phyloP scores from a whole-genome alignment of 2,329 filamentous ascomycete species.

The Epichloe festucae region DNA sequence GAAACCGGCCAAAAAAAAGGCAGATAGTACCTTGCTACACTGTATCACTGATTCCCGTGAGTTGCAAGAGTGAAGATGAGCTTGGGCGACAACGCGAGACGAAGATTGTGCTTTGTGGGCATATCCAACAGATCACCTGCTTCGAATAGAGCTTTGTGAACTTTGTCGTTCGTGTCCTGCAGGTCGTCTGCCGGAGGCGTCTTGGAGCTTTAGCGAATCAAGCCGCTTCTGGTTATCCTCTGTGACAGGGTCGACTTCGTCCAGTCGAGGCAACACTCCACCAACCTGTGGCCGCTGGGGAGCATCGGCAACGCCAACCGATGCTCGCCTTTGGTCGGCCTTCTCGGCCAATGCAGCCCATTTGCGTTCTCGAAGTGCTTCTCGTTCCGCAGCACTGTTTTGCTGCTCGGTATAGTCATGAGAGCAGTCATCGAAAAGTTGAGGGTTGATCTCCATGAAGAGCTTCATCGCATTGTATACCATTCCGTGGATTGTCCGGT shows the following conservation, averaged over 20 bases:
- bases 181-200: conserved; percentile 50
- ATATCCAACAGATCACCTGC: conserved; percentile 27
- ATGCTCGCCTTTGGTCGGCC: conserved; percentile 53
- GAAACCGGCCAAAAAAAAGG: neutral
- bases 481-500: conserved; percentile 99
- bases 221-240: conserved; percentile 79
- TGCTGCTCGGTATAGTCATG: conserved; percentile 96
- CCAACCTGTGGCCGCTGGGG: conserved; percentile 25
- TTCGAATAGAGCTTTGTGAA: conserved; percentile 41
- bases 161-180: conserved; percentile 45
- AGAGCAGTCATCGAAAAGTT: conserved; percentile 96
- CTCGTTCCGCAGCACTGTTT: conserved; percentile 75
- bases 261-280: conserved; percentile 36
- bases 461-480: conserved; percentile 99
- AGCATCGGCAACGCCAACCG: conserved; percentile 19
- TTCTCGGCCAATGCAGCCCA: conserved; percentile 80
- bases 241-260: conserved; percentile 67
- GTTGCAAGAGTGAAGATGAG: neutral
- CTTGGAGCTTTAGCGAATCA: conserved; percentile 81
- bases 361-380: conserved; percentile 69
- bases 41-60: neutral
- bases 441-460: conserved; percentile 99
- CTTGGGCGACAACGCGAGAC: neutral
- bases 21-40: neutral
- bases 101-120: neutral